Base-by-base conservation (phyloP, 75 land plant genomes). In the Azolla pinnata region DNA sequence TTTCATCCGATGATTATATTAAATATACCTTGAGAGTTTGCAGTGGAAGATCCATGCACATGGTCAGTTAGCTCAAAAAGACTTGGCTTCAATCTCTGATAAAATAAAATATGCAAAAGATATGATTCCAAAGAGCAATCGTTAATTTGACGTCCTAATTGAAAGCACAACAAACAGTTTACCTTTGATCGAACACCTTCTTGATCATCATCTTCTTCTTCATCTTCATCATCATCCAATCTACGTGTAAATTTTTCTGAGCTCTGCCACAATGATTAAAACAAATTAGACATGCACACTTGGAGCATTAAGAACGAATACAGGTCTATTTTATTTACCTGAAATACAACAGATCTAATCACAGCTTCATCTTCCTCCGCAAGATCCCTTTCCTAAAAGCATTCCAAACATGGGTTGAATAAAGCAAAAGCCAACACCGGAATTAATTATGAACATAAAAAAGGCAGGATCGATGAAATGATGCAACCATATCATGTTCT, bases 291-390 rank as follows among this genome's bases (percentile, higher is more conserved):
- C 29, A 17, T 31, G 44, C 21, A 61, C 8, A 9, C 17, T 42
- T 29, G 3, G 63, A 19, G 34, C 12, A 5, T 51, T 32, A 40
- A 9, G 28, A 23, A 1, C 25, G 63, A 54, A 57, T 1, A 19
- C 28, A 46, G 56, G 17, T 9, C 25, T 46, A 38, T 54, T 54
- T 31, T 60, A 60, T 71, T 49, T 29, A 77, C 95, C 47, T 76
- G 76, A 31, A 81, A 88, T 2, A 78, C 76, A 33, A 91, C 69
- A 9, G 86, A 68, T 48, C 69, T 80, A 27, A 91, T 67, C 20
- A 88, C 54, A 8, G 79, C 80, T 60, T 91, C 97, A 69, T 88
- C 97, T 62, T 80, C 86, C 66, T 84, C 86, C 49, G 73, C 88
- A 34, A 88, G 26, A 44, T 74, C 74, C 68, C 78, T 72, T 51